Evolutionary conservation across 192 early-diverging fungal genomes (phyloP).

Genomic region (Backusella mclennaniae): DNA sequence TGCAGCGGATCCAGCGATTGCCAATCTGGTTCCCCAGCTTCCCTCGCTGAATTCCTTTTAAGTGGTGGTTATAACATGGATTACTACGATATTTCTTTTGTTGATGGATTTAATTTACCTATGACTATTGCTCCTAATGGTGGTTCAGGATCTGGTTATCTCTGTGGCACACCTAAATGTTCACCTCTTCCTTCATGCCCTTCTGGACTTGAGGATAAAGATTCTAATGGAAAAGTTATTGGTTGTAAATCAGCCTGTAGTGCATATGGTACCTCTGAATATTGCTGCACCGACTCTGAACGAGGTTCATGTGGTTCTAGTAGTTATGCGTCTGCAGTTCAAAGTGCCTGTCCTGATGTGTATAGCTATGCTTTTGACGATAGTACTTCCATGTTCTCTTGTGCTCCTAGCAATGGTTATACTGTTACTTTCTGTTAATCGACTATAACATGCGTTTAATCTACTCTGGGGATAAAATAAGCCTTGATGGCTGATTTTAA

Average conservation of each 20-base stretch:
- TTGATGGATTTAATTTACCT: constrained; percentile 33
- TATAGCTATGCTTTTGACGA: constrained; percentile 26
- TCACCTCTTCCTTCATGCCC: constrained; percentile 14
- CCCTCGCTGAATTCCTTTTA: constrained; percentile 30
- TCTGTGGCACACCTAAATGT: constrained; percentile 22
- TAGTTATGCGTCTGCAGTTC: constrained; percentile 5
- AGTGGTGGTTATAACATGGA: constrained; percentile 16
- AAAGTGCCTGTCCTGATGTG: constrained; percentile 11
- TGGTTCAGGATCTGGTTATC: background rate
- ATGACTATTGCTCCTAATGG: constrained; percentile 21
- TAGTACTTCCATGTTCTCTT: constrained; percentile 28
- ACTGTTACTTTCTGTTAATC: constrained; percentile 25
- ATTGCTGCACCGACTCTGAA: constrained; percentile 19
- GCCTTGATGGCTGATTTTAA: background rate
- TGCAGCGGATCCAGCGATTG: constrained; percentile 16
- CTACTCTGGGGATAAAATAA: background rate
- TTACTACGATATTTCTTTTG: constrained; percentile 29
- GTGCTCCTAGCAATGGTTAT: constrained; percentile 14
- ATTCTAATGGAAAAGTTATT: constrained; percentile 20
- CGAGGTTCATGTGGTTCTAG: constrained; percentile 6
- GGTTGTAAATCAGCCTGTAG: constrained; percentile 23
- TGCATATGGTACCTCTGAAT: constrained; percentile 3
- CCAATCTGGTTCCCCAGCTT: constrained; percentile 20
- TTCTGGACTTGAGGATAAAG: constrained; percentile 7
- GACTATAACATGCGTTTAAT: background rate